A percentile compares a stretch with the other conserved stretches of the same genome.
phyloP scores from a whole-genome alignment of 345 rosid species.

The Gossypium longicalyx region DNA sequence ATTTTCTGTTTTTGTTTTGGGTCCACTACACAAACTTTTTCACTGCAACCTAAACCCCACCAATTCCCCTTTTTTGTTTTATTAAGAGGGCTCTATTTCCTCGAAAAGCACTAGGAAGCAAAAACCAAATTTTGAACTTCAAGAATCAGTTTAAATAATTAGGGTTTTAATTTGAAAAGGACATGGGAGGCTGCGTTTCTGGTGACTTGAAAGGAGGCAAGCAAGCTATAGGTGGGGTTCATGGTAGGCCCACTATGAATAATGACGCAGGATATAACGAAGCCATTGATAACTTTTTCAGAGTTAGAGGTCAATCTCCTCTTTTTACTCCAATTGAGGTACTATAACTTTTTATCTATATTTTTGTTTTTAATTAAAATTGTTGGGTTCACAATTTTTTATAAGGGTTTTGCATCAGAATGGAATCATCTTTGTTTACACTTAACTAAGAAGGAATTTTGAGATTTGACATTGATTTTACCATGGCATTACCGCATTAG shows the following conservation, averaged over 20 bases:
- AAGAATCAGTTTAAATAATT: background rate
- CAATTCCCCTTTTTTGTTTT: background rate
- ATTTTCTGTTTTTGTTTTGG: background rate
- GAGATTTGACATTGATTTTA: background rate
- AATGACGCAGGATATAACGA: constrained; percentile 41
- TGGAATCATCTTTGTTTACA: background rate
- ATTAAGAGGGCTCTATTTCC: background rate
- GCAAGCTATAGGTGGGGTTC: constrained; percentile 68
- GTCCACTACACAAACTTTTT: background rate
- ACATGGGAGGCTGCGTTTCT: constrained; percentile 63
- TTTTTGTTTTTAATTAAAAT: background rate
- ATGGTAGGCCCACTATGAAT: constrained; percentile 22
- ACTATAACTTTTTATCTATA: background rate
- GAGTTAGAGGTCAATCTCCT: constrained; percentile 42
- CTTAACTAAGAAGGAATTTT: background rate
- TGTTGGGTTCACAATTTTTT: background rate
- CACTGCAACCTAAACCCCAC: background rate
- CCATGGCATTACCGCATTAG: background rate
- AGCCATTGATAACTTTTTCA: constrained; percentile 70
- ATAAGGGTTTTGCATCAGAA: background rate
- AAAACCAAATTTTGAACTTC: background rate
- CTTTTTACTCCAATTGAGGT: constrained; percentile 79
- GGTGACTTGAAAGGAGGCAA: constrained; percentile 67
- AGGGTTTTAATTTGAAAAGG: background rate
- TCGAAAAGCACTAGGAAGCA: background rate